These are phyloP conservation scores for Nissolia schottii DNA, from an alignment of 306 rosid species.

Conservation along the genomic window DNA sequence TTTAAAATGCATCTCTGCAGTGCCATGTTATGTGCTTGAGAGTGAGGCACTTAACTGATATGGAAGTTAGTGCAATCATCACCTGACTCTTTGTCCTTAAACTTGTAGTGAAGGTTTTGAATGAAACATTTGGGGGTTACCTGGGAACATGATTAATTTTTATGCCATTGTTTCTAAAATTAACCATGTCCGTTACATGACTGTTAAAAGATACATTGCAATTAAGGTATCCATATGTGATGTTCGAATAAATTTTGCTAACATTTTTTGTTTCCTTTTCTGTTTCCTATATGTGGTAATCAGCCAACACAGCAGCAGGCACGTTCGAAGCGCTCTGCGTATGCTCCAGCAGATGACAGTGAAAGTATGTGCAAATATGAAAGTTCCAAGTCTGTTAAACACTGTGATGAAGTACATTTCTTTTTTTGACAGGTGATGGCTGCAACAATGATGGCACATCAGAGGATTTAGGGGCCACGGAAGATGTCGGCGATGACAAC, in stretches of 20 bases:
- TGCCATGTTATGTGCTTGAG: neutral
- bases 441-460: neutral
- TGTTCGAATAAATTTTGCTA: neutral
- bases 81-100: neutral
- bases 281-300: conserved; percentile 22
- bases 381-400: neutral
- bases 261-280: conserved; percentile 3
- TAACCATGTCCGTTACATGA: neutral
- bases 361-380: conserved; percentile 54
- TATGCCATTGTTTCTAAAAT: neutral
- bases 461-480: conserved; percentile 35
- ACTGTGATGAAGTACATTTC: conserved; percentile 7
- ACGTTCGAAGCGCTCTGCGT: conserved; percentile 81
- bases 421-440: conserved; percentile 32
- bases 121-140: neutral
- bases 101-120: neutral
- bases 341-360: conserved; percentile 62
- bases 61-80: neutral
- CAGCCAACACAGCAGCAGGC: conserved; percentile 95
- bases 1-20: neutral
- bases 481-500: conserved; percentile 31
- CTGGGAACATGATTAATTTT: neutral
- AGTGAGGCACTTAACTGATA: neutral
- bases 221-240: neutral
- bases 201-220: neutral